Evolutionary conservation across 768 basidiomycete species (phyloP).

Genomic region (Boletus vermiculosoides): DNA sequence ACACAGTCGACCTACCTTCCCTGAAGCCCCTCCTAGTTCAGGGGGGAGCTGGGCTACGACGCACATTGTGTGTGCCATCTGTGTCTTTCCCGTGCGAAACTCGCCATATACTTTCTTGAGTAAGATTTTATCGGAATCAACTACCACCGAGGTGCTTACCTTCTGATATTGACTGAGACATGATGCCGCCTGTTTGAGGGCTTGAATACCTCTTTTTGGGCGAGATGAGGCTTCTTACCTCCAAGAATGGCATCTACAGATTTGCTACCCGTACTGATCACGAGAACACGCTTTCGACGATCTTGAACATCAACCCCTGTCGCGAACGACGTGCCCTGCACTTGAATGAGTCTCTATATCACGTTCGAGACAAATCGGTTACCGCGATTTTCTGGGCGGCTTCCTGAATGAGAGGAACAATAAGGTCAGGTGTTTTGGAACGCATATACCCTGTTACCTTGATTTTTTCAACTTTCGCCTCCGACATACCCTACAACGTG

Average conservation of each 20-base stretch:
- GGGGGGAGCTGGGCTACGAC: constrained; percentile 86
- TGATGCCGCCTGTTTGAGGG: constrained; percentile 63
- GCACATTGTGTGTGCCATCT: constrained; percentile 93
- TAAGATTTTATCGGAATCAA: neutral
- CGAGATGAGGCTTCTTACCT: constrained; percentile 43
- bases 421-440: neutral
- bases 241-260: constrained; percentile 86
- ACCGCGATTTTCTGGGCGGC: constrained; percentile 87
- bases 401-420: constrained; percentile 53
- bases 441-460: constrained; percentile 51
- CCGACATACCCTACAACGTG: constrained; percentile 77
- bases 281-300: constrained; percentile 71
- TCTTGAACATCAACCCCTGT: constrained; percentile 92
- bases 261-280: constrained; percentile 94
- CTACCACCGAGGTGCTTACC: constrained; percentile 39
- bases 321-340: constrained; percentile 84
- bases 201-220: neutral
- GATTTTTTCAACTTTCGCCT: constrained; percentile 97
- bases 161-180: constrained; percentile 94
- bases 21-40: constrained; percentile 87
- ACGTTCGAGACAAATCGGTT: neutral
- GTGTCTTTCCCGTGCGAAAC: constrained; percentile 94
- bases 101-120: constrained; percentile 79
- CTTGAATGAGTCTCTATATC: neutral
- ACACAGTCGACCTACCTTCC: constrained; percentile 54